Conservation (phyloP, 805 yeast genomes). For the Schizosaccharomyces cryophilus region DNA sequence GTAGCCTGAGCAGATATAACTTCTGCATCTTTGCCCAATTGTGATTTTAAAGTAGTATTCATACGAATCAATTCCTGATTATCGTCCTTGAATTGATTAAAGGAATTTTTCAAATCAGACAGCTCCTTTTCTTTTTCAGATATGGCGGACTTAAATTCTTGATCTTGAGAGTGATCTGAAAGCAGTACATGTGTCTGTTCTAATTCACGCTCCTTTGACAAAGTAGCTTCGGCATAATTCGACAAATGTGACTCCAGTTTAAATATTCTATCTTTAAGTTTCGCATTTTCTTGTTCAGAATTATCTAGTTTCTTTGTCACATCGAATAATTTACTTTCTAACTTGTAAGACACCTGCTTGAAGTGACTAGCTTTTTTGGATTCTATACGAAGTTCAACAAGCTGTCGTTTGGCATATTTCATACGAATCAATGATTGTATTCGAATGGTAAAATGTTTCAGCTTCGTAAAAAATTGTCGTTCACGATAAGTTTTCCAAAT, state of each 20-base stretch:
- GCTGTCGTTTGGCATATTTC: slow-evolving; percentile 41
- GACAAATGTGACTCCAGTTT: neutral
- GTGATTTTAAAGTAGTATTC: neutral
- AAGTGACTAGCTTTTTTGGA: slow-evolving; percentile 78
- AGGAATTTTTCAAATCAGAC: neutral
- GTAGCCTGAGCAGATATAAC: neutral
- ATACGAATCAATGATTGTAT: slow-evolving; percentile 64
- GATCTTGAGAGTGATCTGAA: neutral
- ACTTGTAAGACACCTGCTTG: slow-evolving; percentile 72
- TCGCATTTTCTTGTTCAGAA: slow-evolving; percentile 62
- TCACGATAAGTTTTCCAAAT: slow-evolving; percentile 43
- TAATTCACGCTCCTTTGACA: neutral
- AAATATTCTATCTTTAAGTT: slow-evolving; percentile 20
- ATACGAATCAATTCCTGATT: neutral
- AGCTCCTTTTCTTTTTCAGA: neutral
- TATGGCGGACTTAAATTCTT: neutral
- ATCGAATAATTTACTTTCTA: slow-evolving; percentile 94
- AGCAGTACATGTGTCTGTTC: neutral
- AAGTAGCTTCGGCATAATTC: neutral
- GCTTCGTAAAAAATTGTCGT: slow-evolving; percentile 25
- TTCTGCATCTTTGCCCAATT: neutral
- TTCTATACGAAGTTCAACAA: slow-evolving; percentile 45
- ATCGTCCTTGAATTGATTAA: neutral
- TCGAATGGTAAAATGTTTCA: slow-evolving; percentile 32
- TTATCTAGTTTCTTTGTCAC: slow-evolving; percentile 63